Percentiles rank a stretch among this genome's conserved stretches.
Evolutionary conservation across 805 yeast genomes (phyloP).

Genomic region (Trichomonascus vanleenenianus): DNA sequence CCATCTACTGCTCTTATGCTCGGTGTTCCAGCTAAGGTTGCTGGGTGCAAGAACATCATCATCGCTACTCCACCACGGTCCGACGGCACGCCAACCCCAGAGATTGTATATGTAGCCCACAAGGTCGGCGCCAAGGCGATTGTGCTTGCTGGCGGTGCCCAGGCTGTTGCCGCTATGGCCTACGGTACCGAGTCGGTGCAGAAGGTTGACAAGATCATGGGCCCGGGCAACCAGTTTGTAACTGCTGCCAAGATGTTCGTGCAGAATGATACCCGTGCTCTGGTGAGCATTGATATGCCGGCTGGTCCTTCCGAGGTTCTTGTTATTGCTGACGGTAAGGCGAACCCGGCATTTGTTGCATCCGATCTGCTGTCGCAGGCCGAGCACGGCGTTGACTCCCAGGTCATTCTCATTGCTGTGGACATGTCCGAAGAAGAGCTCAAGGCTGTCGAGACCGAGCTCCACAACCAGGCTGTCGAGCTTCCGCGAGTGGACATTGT

Average conservation of each 20-base stretch:
- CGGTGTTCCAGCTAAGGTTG: constrained; percentile 97
- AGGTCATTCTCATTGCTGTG: constrained; percentile 86
- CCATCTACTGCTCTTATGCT: constrained; percentile 98
- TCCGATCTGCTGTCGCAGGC: constrained; percentile 95
- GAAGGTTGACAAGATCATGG: constrained; percentile 93
- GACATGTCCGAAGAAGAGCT: constrained; percentile 54
- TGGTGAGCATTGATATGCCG: constrained; percentile 98
- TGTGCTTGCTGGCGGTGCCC: constrained; percentile 98
- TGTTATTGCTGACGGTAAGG: constrained; percentile 78
- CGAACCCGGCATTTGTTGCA: constrained; percentile 97
- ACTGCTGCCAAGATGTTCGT: constrained; percentile 99
- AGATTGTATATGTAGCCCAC: constrained; percentile 94
- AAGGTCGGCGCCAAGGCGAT: constrained; percentile 87
- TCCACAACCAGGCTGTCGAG: constrained; percentile 70
- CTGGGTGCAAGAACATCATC: constrained; percentile 88
- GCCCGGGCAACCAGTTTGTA: constrained; percentile 99
- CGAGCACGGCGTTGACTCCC: constrained; percentile 98
- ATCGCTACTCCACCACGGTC: constrained; percentile 94
- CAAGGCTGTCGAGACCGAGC: constrained; percentile 68
- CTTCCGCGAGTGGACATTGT: constrained; percentile 92
- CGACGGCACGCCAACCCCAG: constrained; percentile 92
- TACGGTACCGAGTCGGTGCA: constrained; percentile 91
- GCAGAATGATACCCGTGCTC: constrained; percentile 89
- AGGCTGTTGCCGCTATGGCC: constrained; percentile 98
- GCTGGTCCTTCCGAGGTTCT: constrained; percentile 99